Evolutionary conservation across 2,329 filamentous ascomycete species (phyloP), one percentile per base, ranked within the genome.

Genomic region (Ilyonectria destructans): DNA sequence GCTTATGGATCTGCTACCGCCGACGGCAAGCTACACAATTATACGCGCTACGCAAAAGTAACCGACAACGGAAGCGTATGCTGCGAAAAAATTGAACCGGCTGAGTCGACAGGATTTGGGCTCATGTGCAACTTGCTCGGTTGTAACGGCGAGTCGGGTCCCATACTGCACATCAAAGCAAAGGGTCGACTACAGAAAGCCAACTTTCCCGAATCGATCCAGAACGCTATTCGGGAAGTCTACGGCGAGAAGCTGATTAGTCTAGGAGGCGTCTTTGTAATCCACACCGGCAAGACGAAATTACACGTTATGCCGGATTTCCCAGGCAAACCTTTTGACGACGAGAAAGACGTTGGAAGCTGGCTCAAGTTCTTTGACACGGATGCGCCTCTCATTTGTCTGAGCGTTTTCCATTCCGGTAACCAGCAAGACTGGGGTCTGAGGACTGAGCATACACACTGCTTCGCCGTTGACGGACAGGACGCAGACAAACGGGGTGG

Each of bases 371-470:
- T 76, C 58, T 82, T 82, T 68, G 75, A 81, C 6, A 81, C 80
- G 55, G 73, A 75, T 4, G 78, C 75, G 2, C 82, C 79, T 1
- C 68, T 84, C 17, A 77, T 83, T 0, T 84, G 83, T 52, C 68
- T 85, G 61, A 79, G 75, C 10, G 82, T 84, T 0, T 73, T 85
- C 45, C 82, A 85, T 70, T 82, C 82, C 15, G 78, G 80, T 9
- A 82, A 85, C 64, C 79, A 72, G 8, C 68, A 78, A 15, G 57
- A 29, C 45, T 63, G 85, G 67, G 80, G 76, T 0, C 66, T 86
- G 57, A 75, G 84, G 31, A 82, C 85, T 73, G 85, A 87, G 69
- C 84, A 87, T 69, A 85, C 84, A 4, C 85, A 86, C 74, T 82
- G 80, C 23, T 85, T 84, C 60, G 81, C 82, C 3, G 15, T 40